A percentile compares a stretch with the other conserved stretches of the same genome.
phyloP scores from a whole-genome alignment of 352 stramenopile species.

The Globisporangium orthogonon region DNA sequence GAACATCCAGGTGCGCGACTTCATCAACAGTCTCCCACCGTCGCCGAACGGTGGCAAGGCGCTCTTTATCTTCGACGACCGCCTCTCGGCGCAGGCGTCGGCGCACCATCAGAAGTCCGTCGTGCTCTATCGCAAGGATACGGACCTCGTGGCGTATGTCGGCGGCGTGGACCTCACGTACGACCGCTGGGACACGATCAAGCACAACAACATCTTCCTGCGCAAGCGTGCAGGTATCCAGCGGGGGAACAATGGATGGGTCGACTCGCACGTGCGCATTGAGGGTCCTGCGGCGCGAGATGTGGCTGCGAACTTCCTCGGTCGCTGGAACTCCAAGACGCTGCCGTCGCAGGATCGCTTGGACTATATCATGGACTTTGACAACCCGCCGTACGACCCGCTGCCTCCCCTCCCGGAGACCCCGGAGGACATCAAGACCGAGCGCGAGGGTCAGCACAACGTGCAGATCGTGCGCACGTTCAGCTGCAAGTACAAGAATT shows the following conservation, averaged over 20 bases:
- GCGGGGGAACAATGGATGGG: constrained; percentile 35
- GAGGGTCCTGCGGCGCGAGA: constrained; percentile 37
- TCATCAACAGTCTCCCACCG: constrained; percentile 32
- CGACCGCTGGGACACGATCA: constrained; percentile 58
- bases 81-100: constrained; percentile 16
- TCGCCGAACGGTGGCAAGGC: constrained; percentile 18
- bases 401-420: constrained; percentile 12
- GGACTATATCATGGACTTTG: constrained; percentile 35
- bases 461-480: constrained; percentile 57
- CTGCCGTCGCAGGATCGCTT: constrained; percentile 16
- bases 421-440: constrained; percentile 8
- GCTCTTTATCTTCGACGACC: constrained; percentile 50
- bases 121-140: constrained; percentile 7
- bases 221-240: constrained; percentile 23
- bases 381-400: constrained; percentile 25
- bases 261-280: constrained; percentile 42
- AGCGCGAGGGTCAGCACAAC: constrained; percentile 16
- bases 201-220: constrained; percentile 37
- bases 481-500: constrained; percentile 41
- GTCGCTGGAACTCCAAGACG: constrained; percentile 43
- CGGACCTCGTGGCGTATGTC: constrained; percentile 27
- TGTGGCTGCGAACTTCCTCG: constrained; percentile 46
- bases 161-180: constrained; percentile 44
- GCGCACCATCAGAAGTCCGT: constrained; percentile 52
- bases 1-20: constrained; percentile 49